phyloP scores from a whole-genome alignment of 2,329 filamentous ascomycete species.

The Diaporthe batatas region DNA sequence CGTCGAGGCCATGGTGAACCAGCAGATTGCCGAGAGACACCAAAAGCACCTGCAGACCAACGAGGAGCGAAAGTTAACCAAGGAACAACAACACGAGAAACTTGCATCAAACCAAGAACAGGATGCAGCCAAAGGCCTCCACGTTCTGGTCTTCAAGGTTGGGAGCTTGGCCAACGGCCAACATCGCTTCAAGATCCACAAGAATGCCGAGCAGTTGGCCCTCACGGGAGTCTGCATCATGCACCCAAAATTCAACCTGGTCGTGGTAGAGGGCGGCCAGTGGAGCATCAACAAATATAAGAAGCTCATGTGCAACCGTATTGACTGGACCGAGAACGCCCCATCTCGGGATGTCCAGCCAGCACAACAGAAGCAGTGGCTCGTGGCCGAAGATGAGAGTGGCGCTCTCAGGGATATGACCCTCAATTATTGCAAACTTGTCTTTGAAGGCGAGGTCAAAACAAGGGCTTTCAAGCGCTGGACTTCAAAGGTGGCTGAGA shows the following conservation, averaged over 20 bases:
- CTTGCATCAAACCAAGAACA: slow-evolving; percentile 84
- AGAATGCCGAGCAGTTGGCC: slow-evolving; percentile 90
- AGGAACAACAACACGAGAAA: slow-evolving; percentile 89
- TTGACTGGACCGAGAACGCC: slow-evolving; percentile 94
- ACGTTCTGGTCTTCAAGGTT: slow-evolving; percentile 90
- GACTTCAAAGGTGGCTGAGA: slow-evolving; percentile 92
- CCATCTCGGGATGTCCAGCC: slow-evolving; percentile 75
- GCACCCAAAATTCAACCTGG: slow-evolving; percentile 88
- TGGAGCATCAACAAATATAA: slow-evolving; percentile 88
- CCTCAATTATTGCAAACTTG: slow-evolving; percentile 82
- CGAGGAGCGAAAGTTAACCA: slow-evolving; percentile 87
- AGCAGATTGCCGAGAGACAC: slow-evolving; percentile 89
- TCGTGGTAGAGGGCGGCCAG: slow-evolving; percentile 91
- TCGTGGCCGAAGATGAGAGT: slow-evolving; percentile 82
- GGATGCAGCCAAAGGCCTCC: slow-evolving; percentile 88
- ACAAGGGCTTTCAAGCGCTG: slow-evolving; percentile 86
- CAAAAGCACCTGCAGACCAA: slow-evolving; percentile 84
- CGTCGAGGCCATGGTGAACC: slow-evolving; percentile 93
- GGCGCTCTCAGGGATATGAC: slow-evolving; percentile 86
- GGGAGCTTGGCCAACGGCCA: slow-evolving; percentile 91
- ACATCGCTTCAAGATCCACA: slow-evolving; percentile 92
- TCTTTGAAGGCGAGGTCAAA: slow-evolving; percentile 94
- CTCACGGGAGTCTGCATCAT: slow-evolving; percentile 93
- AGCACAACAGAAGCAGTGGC: slow-evolving; percentile 78
- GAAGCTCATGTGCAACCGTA: slow-evolving; percentile 92